Evolutionary conservation across 306 rosid genomes (phyloP), one percentile per base, ranked within the genome.

Genomic region (Mimosa bimucronata): DNA sequence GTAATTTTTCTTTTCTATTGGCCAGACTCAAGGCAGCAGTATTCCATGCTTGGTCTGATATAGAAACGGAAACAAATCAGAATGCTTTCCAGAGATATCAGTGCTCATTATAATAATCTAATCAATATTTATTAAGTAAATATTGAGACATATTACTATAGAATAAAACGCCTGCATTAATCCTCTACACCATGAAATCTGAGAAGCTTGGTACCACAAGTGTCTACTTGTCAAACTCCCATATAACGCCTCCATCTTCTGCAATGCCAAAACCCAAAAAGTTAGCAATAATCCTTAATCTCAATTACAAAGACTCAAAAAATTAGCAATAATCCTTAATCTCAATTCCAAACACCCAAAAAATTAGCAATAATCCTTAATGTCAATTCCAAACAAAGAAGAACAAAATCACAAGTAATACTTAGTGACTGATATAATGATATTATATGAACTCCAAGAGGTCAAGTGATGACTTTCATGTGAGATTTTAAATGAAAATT

Each of bases 191-290:
- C 14, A 25, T 25, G 16, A 60, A 60, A 25, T 60, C 34, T 26
- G 16, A 25, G 7, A 60, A 60, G 9, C 23, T 60, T 11, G 66
- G 37, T 26, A 28, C 37, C 2, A 28, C 21, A 28, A 61, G 40
- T 6, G 38, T 61, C 38, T 61, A 61, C 31, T 28, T 61, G 67
- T 61, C 67, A 6, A 61, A 61, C 67, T 61, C 67, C 67, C 67
- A 61, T 61, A 61, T 61, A 61, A 61, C 67, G 21, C 67, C 67
- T 61, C 67, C 67, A 61, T 61, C 67, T 61, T 61, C 67, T 61
- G 67, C 38, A 61, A 61, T 61, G 9, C 67, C 38, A 61, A 61
- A 28, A 28, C n/a, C n/a, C 4, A 61, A 61, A 61, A 61, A 10
- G 19, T 28, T 0, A 61, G 40, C 67, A 61, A 4, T 28, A 61